Evolutionary conservation across 768 basidiomycete species (phyloP).

Genomic region (Podaxis rugospora): DNA sequence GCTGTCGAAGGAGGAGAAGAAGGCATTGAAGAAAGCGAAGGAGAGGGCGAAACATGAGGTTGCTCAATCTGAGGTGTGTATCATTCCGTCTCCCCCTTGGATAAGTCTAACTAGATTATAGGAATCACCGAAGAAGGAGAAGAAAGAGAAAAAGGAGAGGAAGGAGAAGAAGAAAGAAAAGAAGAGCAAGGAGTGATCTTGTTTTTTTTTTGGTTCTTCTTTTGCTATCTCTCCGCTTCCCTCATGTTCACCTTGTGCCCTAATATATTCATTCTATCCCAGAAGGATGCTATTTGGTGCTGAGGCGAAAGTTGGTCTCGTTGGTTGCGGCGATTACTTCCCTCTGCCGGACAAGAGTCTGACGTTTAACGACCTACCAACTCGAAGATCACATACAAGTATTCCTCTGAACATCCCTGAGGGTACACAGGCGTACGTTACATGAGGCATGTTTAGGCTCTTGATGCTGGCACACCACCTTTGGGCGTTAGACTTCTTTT

Average conservation of each 20-base stretch:
- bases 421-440: too few species aligned
- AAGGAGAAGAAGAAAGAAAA: constrained; percentile 45
- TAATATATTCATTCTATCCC: neutral
- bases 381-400: too few species aligned
- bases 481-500: too few species aligned
- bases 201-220: constrained; percentile 12
- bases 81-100: neutral
- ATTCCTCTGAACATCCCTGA: too few species aligned
- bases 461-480: too few species aligned
- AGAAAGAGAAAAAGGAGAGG: constrained; percentile 57
- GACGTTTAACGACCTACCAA: too few species aligned
- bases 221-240: constrained; percentile 12
- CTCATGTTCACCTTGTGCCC: constrained; percentile 8
- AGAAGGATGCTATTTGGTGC: neutral
- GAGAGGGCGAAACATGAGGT: constrained; percentile 52
- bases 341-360: too few species aligned
- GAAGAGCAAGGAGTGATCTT: constrained; percentile 30
- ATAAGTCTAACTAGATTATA: constrained; percentile 15
- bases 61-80: constrained; percentile 28
- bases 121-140: constrained; percentile 32
- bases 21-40: constrained; percentile 76
- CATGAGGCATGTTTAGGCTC: too few species aligned
- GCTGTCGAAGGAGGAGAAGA: constrained; percentile 82
- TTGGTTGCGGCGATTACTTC: neutral
- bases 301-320: too few species aligned